Base-by-base conservation (phyloP, 73 alveolate genomes). In the Paramecium octaurelia region DNA sequence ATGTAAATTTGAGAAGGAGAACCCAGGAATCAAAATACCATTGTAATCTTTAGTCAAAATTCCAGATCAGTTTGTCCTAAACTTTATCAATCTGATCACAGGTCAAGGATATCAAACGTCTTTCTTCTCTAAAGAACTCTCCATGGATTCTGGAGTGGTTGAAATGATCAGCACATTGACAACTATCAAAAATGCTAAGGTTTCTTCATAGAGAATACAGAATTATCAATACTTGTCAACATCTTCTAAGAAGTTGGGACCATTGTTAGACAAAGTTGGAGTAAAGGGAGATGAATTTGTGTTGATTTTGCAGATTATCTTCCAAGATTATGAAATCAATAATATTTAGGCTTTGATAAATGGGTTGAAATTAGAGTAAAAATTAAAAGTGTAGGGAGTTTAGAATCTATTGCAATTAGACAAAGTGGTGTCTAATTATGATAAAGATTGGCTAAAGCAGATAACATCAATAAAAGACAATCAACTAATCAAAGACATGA, bases 1-100 rank as follows among this genome's bases (percentile, higher is more conserved):
- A 44, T 44, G 91, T 46, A 80, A 80, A 42, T 80, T 80, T 43
- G 91, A 80, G 14, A 42, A 80, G n/a, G 91, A 42, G 14, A 80
- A 80, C 27, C 91, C 91, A 43, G 91, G 91, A 18, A 27, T 80
- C 1, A 80, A 80, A 43, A 80, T 80, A 44, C 91, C 91, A 42
- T 64, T 80, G 5, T 44, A 80, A 44, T 43, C 76, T 24, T 21
- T 80, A 3, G 91, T 80, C n/a, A 80, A 80, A 35, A 80, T 80
- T 6, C 91, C 91, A 10, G 91, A 80, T 80, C 16, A 80, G 44
- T 80, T 80, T 43, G 91, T 80, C 11, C 24, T 80, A 12, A 80
- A 80, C 21, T 80, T 80, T 48, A 80, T 80, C 12, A 80, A 80
- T 46, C 24, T 80, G 18, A 80, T 80, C 20, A 80, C 91, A 44